Conservation (phyloP, 1,284 basidiomycete genomes). For the Apiotrichum siamense region DNA sequence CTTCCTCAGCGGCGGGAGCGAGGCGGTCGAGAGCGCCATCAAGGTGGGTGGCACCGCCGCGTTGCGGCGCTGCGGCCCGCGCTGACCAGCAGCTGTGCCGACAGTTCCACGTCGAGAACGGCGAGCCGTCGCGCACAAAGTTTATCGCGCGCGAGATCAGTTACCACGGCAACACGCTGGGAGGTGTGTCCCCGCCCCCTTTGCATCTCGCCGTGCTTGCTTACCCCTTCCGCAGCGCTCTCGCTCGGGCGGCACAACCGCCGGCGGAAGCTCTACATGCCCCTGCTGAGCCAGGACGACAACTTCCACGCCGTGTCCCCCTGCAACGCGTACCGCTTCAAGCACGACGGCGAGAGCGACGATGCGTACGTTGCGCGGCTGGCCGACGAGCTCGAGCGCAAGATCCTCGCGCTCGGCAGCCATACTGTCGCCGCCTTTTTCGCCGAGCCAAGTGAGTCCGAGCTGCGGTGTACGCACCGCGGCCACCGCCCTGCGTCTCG, state of each 20-base stretch:
- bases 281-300: conserved; percentile 16
- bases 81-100: conserved; percentile 37
- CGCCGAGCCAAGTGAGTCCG: conserved; percentile 52
- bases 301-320: conserved; percentile 48
- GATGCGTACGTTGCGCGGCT: conserved; percentile 69
- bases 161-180: conserved; percentile 77
- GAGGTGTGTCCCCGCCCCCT: conserved; percentile 26
- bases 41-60: conserved; percentile 2
- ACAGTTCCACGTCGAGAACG: conserved; percentile 59
- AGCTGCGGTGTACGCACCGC: no score
- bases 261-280: conserved; percentile 43
- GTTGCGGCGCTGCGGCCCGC: not conserved
- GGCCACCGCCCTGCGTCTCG: no score
- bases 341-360: conserved; percentile 61
- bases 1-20: conserved; percentile 15
- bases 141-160: conserved; percentile 73
- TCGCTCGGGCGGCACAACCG: conserved; percentile 19
- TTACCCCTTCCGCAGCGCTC: conserved; percentile 8
- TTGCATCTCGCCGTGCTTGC: no score
- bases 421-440: conserved; percentile 57
- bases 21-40: conserved; percentile 16
- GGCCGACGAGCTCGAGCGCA: conserved; percentile 69
- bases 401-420: conserved; percentile 70
- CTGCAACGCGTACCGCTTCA: conserved; percentile 74
- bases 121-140: conserved; percentile 62